These are phyloP conservation scores for Scheffersomyces parashehatae DNA, from an alignment of 1,139 yeast genomes.

Conservation along the genomic window DNA sequence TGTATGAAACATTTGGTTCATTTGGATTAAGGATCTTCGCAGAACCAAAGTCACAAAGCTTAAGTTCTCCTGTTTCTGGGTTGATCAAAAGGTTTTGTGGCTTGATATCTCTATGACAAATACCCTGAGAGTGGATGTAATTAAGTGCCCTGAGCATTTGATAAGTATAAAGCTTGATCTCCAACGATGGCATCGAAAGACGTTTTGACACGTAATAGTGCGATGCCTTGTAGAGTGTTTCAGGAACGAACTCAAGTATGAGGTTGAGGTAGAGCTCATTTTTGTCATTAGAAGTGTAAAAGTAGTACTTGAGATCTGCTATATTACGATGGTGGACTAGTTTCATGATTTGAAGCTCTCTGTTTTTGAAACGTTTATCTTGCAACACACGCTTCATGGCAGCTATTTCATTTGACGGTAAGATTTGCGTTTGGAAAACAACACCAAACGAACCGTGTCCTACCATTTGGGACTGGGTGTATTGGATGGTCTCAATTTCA, in stretches of 20 bases:
- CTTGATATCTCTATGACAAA: slow-evolving; percentile 96
- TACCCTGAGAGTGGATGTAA: slow-evolving; percentile 86
- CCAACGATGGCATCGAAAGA: slow-evolving; percentile 84
- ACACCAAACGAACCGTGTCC: slow-evolving; percentile 98
- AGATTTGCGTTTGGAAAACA: slow-evolving; percentile 82
- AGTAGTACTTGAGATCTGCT: slow-evolving; percentile 84
- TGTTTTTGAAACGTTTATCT: slow-evolving; percentile 91
- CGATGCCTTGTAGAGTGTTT: slow-evolving; percentile 87
- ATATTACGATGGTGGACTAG: slow-evolving; percentile 82
- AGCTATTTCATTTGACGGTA: slow-evolving; percentile 74
- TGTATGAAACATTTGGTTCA: slow-evolving; percentile 94
- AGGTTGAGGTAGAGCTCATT: slow-evolving; percentile 85
- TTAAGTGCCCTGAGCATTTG: slow-evolving; percentile 90
- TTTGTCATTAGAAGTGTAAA: slow-evolving; percentile 77
- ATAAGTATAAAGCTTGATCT: slow-evolving; percentile 85
- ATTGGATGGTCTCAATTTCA: slow-evolving; percentile 57
- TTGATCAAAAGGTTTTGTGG: slow-evolving; percentile 93
- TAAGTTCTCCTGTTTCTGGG: slow-evolving; percentile 79
- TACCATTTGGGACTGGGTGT: slow-evolving; percentile 79
- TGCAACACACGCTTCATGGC: slow-evolving; percentile 95
- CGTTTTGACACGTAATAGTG: slow-evolving; percentile 78
- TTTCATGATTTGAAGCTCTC: slow-evolving; percentile 96
- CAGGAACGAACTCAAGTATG: slow-evolving; percentile 90
- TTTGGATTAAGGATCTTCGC: slow-evolving; percentile 87
- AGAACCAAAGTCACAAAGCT: slow-evolving; percentile 97